phyloP scores from a whole-genome alignment of 345 rosid genomes.

The Salix koriyanagi region DNA sequence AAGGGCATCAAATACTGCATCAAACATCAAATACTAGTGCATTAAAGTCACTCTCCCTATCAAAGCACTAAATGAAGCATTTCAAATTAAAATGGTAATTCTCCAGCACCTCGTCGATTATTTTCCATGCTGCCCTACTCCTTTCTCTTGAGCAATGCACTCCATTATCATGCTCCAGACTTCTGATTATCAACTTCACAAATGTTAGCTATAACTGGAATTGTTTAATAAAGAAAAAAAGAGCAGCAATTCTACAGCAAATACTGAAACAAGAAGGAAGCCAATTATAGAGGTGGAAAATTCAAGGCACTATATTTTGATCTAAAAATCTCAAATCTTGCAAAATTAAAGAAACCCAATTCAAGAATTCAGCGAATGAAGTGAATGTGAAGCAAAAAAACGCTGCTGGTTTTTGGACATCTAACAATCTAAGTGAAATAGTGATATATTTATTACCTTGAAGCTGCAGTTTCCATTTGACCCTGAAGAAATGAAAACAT shows the following conservation, averaged over 20 bases:
- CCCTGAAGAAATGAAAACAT: conserved; percentile 31
- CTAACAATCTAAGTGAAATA: too few species aligned
- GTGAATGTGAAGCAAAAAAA: not conserved
- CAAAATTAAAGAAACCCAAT: conserved; percentile 5
- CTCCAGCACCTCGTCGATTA: conserved; percentile 16
- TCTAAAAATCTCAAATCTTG: not conserved
- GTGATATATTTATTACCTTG: conserved; percentile 33
- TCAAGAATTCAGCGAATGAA: not conserved
- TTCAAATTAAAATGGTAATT: not conserved
- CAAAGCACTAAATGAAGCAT: not conserved
- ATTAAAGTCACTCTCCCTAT: too few species aligned
- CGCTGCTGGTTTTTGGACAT: not conserved
- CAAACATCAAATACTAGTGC: not conserved
- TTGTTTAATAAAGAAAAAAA: not conserved
- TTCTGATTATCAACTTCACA: conserved; percentile 19
- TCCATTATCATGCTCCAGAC: conserved; percentile 21
- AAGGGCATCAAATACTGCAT: conserved; percentile 34
- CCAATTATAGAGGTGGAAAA: too few species aligned
- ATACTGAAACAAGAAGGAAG: not conserved
- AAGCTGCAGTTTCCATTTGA: conserved; percentile 28
- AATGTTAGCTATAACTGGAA: not conserved
- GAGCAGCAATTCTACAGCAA: not conserved
- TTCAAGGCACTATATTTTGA: not conserved
- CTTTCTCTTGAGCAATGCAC: conserved; percentile 28
- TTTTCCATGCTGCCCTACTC: conserved; percentile 32